Evolutionary conservation across 257 asterid genomes (phyloP).

Genomic region (Dorcoceras hygrometricum): DNA sequence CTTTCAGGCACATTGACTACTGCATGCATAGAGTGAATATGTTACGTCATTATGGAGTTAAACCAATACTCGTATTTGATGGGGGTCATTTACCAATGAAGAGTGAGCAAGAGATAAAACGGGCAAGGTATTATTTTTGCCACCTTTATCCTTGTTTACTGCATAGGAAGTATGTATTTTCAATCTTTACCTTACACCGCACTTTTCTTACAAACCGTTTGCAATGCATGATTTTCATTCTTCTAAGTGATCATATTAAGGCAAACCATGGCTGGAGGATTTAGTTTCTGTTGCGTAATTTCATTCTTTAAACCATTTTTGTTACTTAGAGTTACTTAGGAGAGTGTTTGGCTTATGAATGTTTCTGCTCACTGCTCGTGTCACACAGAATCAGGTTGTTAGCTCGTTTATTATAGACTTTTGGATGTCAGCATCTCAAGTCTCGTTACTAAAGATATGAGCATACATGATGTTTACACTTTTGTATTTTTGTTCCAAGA

Average conservation of each 20-base stretch:
- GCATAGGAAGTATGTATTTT: slow-evolving; percentile 6
- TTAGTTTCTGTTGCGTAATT: not conserved
- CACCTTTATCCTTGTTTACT: slow-evolving; percentile 12
- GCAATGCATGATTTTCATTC: slow-evolving; percentile 1
- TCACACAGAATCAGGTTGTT: not conserved
- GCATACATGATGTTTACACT: not conserved
- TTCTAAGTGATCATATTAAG: not conserved
- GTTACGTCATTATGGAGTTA: slow-evolving; percentile 78
- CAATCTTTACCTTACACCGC: slow-evolving; percentile 1
- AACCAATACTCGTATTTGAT: slow-evolving; percentile 89
- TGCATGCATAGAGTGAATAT: slow-evolving; percentile 95
- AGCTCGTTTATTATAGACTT: not conserved
- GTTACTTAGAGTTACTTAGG: not conserved
- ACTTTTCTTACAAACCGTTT: not conserved
- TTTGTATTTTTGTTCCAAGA: not conserved
- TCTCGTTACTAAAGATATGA: slow-evolving; percentile 8
- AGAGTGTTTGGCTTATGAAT: not conserved
- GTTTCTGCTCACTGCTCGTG: not conserved
- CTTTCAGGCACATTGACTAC: slow-evolving; percentile 80
- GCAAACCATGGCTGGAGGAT: not conserved
- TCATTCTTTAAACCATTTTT: too few species aligned
- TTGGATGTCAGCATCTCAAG: not conserved
- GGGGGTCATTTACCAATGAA: slow-evolving; percentile 96
- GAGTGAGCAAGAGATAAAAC: slow-evolving; percentile 81
- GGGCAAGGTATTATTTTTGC: slow-evolving; percentile 59